Conservation (phyloP, 2,329 filamentous ascomycete genomes). For the Penicillium vulpinum region DNA sequence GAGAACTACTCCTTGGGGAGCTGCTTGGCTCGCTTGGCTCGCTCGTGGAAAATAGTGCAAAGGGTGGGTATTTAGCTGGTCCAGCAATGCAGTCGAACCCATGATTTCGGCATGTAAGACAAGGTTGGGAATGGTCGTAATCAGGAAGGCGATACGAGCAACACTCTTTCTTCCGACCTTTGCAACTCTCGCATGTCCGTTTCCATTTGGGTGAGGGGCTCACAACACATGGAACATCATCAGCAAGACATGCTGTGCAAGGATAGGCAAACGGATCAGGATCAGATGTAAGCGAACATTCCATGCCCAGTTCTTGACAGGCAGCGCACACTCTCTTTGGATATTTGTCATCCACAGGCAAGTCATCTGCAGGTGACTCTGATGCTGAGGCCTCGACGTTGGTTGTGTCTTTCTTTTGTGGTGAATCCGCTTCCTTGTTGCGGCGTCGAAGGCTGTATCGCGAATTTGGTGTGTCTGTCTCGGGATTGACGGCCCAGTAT, state of each 20-base stretch:
- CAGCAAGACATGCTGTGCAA: constrained; percentile 35
- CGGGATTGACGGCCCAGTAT: constrained; percentile 1
- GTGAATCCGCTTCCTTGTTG: not conserved
- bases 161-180: constrained; percentile 16
- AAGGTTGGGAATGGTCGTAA: constrained; percentile 29
- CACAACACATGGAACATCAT: constrained; percentile 38
- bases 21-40: not conserved
- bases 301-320: constrained; percentile 30
- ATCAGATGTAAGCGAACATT: constrained; percentile 34
- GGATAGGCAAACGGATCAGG: constrained; percentile 37
- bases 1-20: not conserved
- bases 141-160: constrained; percentile 39
- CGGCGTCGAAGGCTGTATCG: not conserved
- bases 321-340: constrained; percentile 34
- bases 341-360: constrained; percentile 12
- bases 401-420: not conserved
- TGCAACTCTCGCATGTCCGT: constrained; percentile 37
- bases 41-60: not conserved
- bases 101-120: constrained; percentile 31
- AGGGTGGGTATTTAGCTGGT: constrained; percentile 23
- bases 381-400: not conserved
- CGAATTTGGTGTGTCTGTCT: not conserved
- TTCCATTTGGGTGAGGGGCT: constrained; percentile 35
- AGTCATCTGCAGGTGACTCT: not conserved
- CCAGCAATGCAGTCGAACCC: constrained; percentile 40